phyloP scores from a whole-genome alignment of 306 rosid species.

The Vigna mungo region DNA sequence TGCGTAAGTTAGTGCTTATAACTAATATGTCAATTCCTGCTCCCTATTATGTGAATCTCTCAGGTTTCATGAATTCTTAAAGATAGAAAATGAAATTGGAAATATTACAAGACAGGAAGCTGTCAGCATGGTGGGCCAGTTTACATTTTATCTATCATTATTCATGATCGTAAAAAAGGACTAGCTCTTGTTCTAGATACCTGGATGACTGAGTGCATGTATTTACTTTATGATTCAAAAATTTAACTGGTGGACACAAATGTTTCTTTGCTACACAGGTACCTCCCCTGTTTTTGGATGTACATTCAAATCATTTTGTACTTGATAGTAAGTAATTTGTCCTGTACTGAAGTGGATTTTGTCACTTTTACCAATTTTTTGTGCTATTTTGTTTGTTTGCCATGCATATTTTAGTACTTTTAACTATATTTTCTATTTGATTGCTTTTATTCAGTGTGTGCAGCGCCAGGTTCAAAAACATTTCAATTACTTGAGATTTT shows the following conservation, averaged over 20 bases:
- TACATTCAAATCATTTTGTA: slow-evolving; percentile 76
- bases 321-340: slow-evolving; percentile 86
- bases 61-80: slow-evolving; percentile 96
- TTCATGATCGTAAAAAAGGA: slow-evolving; percentile 10
- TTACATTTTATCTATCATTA: slow-evolving; percentile 39
- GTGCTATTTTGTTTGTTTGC: slow-evolving; percentile 10
- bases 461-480: slow-evolving; percentile 99
- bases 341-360: slow-evolving; percentile 25
- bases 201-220: slow-evolving; percentile 16
- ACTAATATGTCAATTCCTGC: slow-evolving; percentile 35
- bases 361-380: slow-evolving; percentile 11
- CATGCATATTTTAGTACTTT: slow-evolving; percentile 23
- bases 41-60: slow-evolving; percentile 45
- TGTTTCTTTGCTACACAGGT: slow-evolving; percentile 60
- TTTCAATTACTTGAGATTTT: slow-evolving; percentile 93
- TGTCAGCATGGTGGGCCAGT: slow-evolving; percentile 92
- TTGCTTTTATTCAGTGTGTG: slow-evolving; percentile 78
- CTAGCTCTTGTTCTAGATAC: neutral
- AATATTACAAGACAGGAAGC: slow-evolving; percentile 99
- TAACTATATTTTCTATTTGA: slow-evolving; percentile 39
- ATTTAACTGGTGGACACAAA: slow-evolving; percentile 26
- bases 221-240: slow-evolving; percentile 23
- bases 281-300: slow-evolving; percentile 93
- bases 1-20: neutral
- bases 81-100: slow-evolving; percentile 97